Base-by-base conservation (phyloP, 306 rosid genomes). In the Inga leiocalycina region DNA sequence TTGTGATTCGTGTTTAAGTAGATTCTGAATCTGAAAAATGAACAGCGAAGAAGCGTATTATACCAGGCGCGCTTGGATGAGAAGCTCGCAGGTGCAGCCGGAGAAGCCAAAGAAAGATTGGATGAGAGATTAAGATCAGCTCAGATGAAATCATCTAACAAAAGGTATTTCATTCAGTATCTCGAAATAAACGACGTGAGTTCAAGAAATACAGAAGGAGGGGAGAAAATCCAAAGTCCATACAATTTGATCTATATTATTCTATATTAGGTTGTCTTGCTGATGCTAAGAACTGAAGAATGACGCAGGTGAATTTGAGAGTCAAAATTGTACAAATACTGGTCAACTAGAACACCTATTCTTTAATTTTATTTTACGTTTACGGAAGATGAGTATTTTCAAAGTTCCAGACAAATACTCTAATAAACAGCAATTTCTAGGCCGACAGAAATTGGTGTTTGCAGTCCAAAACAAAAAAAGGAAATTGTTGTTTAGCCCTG, bases 81-180 rank as follows among this genome's bases (percentile, higher is more conserved):
- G 62, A 84, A 79, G 66, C 86, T 92, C 82, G 93, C 83, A 7
- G 89, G 74, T 61, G 90, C 68, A 66, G 98, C 93, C 41, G 89
- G 90, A 88, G 92, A 88, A 80, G 97, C 97, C 70, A 94, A 87
- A 78, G 91, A 82, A 46, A 89, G 98, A 84, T 84, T 94, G 62
- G 94, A 94, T 88, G 91, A 85, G 61, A 94, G 89, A 87, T 74
- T 94, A 44, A 86, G 69, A 62, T 62, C 68, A 14, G 39, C 37
- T 13, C 39, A 64, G 6, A 64, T 85, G 83, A 88, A 83, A 84
- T 76, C 91, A 30, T 78, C 87, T 65, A 77, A 77, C 79, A 76
- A 57, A 75, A 64, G 69, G 69, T 64, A 64, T 64, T 64, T 64
- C 69, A 30, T 10, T 0, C 15, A 15, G 56, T 15, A 49, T 49